A percentile compares a stretch with the other conserved stretches of the same genome.
Conservation (phyloP, 2,329 filamentous ascomycete genomes). For the Tolypocladium cylindrosporum region DNA sequence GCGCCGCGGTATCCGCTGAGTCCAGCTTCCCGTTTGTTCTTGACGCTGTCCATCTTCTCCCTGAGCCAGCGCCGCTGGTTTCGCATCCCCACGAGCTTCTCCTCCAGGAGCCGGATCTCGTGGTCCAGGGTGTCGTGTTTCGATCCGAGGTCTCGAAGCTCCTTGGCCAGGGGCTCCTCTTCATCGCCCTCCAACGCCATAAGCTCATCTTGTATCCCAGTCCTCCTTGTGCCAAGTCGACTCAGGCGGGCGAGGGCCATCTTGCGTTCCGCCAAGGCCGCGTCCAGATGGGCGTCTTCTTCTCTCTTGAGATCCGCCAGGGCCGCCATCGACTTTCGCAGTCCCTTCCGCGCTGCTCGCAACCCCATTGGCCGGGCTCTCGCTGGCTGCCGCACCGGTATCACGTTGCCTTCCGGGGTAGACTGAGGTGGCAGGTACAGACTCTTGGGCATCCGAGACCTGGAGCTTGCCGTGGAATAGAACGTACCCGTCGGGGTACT, state of each 20-base stretch:
- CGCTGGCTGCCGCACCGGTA: constrained; percentile 51
- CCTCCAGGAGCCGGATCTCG: constrained; percentile 58
- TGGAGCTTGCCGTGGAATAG: constrained; percentile 27
- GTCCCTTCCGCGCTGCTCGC: constrained; percentile 51
- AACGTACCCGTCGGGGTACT: constrained; percentile 30
- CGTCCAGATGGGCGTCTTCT: constrained; percentile 51
- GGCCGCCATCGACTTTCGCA: constrained; percentile 53
- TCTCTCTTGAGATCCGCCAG: constrained; percentile 58
- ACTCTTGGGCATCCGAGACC: constrained; percentile 27
- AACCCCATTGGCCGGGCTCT: constrained; percentile 42
- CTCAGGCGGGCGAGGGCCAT: constrained; percentile 48
- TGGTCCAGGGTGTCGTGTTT: constrained; percentile 44
- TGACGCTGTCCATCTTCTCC: constrained; percentile 49
- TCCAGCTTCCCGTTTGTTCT: constrained; percentile 59
- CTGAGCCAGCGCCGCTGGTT: constrained; percentile 48
- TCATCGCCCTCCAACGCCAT: constrained; percentile 42
- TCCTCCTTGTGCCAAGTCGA: constrained; percentile 37
- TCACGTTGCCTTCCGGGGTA: constrained; percentile 35
- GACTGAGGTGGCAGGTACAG: constrained; percentile 30
- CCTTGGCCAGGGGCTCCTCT: constrained; percentile 47
- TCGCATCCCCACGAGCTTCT: constrained; percentile 51
- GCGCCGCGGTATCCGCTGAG: constrained; percentile 62
- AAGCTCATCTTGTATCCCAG: constrained; percentile 41
- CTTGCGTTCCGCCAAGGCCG: constrained; percentile 46
- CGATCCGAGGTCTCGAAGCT: constrained; percentile 48